These are phyloP conservation scores for Macrolepiota fuliginosa DNA, from an alignment of 768 basidiomycete genomes.

Conservation along the genomic window DNA sequence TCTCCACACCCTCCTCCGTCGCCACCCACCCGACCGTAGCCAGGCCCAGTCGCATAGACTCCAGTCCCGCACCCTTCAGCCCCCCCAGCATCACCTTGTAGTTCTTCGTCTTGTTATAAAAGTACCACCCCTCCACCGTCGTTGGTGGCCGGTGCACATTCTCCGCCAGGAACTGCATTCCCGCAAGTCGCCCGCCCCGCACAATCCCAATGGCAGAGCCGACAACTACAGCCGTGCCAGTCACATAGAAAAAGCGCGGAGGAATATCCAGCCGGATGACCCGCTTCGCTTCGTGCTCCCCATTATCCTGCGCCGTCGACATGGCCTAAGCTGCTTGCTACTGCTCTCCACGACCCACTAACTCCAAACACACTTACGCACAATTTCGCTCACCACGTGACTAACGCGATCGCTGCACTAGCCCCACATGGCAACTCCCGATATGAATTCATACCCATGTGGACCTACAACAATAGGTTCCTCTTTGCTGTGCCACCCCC, in stretches of 20 bases:
- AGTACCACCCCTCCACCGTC: conserved; percentile 91
- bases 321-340: not conserved
- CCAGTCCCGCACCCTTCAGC: conserved; percentile 60
- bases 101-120: conserved; percentile 96
- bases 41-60: conserved; percentile 47
- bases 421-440: not conserved
- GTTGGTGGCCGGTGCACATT: conserved; percentile 85
- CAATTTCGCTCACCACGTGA: not conserved
- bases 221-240: conserved; percentile 54
- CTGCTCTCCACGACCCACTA: not conserved
- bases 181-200: conserved; percentile 68
- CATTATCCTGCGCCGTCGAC: conserved; percentile 15
- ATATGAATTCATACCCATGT: not conserved
- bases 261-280: conserved; percentile 43
- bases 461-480: conserved; percentile 1
- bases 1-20: conserved; percentile 39
- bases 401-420: not conserved
- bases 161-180: conserved; percentile 85
- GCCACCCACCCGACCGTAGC: conserved; percentile 41
- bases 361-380: not conserved
- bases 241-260: conserved; percentile 59
- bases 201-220: conserved; percentile 72
- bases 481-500: not conserved
- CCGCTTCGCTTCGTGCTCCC: conserved; percentile 16
- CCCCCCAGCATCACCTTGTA: conserved; percentile 78